A percentile compares a stretch with the other conserved stretches of the same genome.
Evolutionary conservation across 1,284 basidiomycete species (phyloP).

Genomic region (Mycena sp.): DNA sequence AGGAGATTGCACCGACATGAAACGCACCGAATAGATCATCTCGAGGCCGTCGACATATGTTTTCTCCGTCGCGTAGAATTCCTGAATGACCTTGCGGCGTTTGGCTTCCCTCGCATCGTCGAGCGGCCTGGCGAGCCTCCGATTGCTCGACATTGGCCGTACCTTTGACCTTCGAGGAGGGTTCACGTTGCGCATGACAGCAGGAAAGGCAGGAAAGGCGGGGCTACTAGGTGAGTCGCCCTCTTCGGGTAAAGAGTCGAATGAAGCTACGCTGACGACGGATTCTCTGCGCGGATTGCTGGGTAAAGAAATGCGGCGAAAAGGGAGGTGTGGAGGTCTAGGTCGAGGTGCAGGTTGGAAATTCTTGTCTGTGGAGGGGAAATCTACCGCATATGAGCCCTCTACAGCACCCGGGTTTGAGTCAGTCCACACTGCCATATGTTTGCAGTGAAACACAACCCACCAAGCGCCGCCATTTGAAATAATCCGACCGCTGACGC

Average conservation of each 20-base stretch:
- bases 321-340: conserved; percentile 63
- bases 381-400: conserved; percentile 25
- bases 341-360: conserved; percentile 30
- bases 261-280: conserved; percentile 71
- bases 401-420: conserved; percentile 13
- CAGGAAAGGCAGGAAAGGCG: conserved; percentile 25
- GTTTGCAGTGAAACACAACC: conserved; percentile 8
- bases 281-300: conserved; percentile 70
- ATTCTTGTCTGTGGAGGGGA: conserved; percentile 31
- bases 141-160: conserved; percentile 43
- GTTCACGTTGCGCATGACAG: conserved; percentile 33
- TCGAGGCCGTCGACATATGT: conserved; percentile 84
- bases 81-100: conserved; percentile 69
- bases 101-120: conserved; percentile 54
- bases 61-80: conserved; percentile 84
- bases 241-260: conserved; percentile 72
- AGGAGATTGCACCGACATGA: too few relatives aligned
- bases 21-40: conserved; percentile 79
- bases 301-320: conserved; percentile 81
- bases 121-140: conserved; percentile 44
- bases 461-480: conserved; percentile 25
- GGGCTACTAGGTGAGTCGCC: conserved; percentile 17
- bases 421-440: conserved; percentile 20
- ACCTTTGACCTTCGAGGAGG: conserved; percentile 41
- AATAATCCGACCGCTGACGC: too few relatives aligned